Conservation (phyloP, 768 basidiomycete species). For the Kwoniella bestiolae region DNA sequence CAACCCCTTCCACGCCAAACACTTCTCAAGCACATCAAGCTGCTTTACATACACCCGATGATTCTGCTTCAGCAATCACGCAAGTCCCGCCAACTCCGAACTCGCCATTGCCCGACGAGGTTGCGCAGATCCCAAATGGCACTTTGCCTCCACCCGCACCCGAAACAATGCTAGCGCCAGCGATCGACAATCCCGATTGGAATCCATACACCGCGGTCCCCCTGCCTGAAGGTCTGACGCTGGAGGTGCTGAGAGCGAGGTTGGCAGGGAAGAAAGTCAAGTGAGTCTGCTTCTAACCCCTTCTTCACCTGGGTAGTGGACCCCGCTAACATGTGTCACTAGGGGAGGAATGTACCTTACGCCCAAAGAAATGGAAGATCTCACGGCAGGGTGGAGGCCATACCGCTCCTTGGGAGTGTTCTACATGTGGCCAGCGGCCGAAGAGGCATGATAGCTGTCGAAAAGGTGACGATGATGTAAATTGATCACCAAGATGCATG, state of each 20-base stretch:
- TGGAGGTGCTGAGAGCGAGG: slow-evolving; percentile 46
- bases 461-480: background rate
- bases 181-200: slow-evolving; percentile 19
- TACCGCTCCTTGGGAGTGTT: slow-evolving; percentile 82
- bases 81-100: slow-evolving; percentile 28
- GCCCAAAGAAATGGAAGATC: slow-evolving; percentile 76
- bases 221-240: slow-evolving; percentile 38
- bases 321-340: background rate
- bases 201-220: slow-evolving; percentile 36
- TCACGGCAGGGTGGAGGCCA: slow-evolving; percentile 78
- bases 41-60: slow-evolving; percentile 25
- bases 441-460: slow-evolving; percentile 43
- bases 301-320: background rate
- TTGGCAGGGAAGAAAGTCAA: slow-evolving; percentile 55
- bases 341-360: slow-evolving; percentile 65
- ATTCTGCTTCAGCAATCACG: background rate
- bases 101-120: slow-evolving; percentile 24
- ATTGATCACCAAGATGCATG: too few species aligned
- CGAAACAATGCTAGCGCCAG: slow-evolving; percentile 25
- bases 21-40: slow-evolving; percentile 11
- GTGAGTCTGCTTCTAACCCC: slow-evolving; percentile 32
- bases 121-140: slow-evolving; percentile 22
- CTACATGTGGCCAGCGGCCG: slow-evolving; percentile 84
- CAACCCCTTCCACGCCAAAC: slow-evolving; percentile 33
- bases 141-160: slow-evolving; percentile 30